Evolutionary conservation across 352 stramenopile species (phyloP), one percentile per base, ranked within the genome.

Genomic region (Globisporangium paddicum): DNA sequence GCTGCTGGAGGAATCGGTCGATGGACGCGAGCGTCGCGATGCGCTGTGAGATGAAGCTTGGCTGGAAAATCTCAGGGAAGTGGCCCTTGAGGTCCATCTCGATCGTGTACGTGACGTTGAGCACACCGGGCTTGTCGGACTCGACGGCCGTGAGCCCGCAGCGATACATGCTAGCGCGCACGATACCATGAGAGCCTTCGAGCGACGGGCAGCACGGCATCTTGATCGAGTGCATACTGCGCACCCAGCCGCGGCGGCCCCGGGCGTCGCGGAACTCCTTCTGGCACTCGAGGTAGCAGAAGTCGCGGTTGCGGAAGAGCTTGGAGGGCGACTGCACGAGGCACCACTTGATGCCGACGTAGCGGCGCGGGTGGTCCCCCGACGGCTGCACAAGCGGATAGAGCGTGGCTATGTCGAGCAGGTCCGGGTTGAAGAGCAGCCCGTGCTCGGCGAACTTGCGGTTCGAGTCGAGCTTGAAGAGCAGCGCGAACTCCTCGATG

Each of bases 211-310:
- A 83, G 60, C 72, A 79, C 2, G 73, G 74, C 46, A 89, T 49
- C 35, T 79, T 79, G 56, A 89, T 66, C 35, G 77, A 87, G 58
- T 85, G 75, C 42, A 87, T 60, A n/a, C 63, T 71, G 11, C 75
- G 50, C 19, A 85, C 79, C 74, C 75, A 89, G 10, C 79, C 79
- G 1, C 73, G 55, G n/a, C 77, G 62, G 18, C 86, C 86, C 30
- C 67, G 56, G 1, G 73, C 59, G 52, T 93, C 84, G 4, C 63
- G 75, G 59, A 95, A 93, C 54, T 95, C 82, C 45, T 95, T 90
- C 41, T 92, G 85, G 57, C 80, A 92, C 69, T 94, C 84, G 34
- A 94, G 67, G 64, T 89, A 94, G 62, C 85, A 94, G 25, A 94
- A 90, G 49, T 94, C 85, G 54, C 82, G 67, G 56, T 88, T 84